Evolutionary conservation across 805 yeast genomes (phyloP).

Genomic region (Danielozyma ontarioensis): DNA sequence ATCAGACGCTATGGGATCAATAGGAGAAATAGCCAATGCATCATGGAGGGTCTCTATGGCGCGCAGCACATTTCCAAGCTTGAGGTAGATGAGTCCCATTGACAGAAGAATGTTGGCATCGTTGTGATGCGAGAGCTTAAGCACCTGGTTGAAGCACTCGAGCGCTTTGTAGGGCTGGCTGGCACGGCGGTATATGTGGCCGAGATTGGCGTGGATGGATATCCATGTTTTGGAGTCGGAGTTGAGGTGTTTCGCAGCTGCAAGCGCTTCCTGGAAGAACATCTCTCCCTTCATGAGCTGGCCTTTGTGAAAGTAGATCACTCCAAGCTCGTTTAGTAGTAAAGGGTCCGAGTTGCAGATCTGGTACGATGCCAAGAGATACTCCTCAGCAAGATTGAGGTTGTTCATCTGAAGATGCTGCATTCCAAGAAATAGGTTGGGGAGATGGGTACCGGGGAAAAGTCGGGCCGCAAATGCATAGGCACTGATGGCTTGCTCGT

Average conservation of each 20-base stretch:
- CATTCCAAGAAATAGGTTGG: constrained; percentile 90
- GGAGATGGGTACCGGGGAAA: constrained; percentile 87
- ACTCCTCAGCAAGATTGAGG: constrained; percentile 78
- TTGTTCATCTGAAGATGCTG: constrained; percentile 89
- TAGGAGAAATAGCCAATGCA: constrained; percentile 72
- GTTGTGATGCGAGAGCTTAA: constrained; percentile 64
- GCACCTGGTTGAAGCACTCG: constrained; percentile 69
- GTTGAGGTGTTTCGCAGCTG: constrained; percentile 61
- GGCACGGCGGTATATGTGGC: constrained; percentile 77
- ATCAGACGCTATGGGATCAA: constrained; percentile 82
- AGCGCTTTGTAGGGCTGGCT: constrained; percentile 62
- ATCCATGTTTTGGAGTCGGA: constrained; percentile 81
- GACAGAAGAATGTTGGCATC: constrained; percentile 71
- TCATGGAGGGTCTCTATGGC: constrained; percentile 77
- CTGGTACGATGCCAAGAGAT: constrained; percentile 65
- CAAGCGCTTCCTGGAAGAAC: constrained; percentile 64
- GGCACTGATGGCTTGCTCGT: constrained; percentile 96
- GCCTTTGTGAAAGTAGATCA: constrained; percentile 73
- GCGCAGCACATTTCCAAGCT: constrained; percentile 53
- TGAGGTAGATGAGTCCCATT: constrained; percentile 76
- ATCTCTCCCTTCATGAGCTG: constrained; percentile 66
- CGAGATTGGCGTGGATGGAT: constrained; percentile 80
- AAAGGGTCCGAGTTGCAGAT: constrained; percentile 85
- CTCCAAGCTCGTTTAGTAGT: constrained; percentile 88
- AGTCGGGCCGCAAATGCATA: constrained; percentile 92